Evolutionary conservation across 2,329 filamentous ascomycete genomes (phyloP), one percentile per base, ranked within the genome.

Genomic region (Seiridium unicorne): DNA sequence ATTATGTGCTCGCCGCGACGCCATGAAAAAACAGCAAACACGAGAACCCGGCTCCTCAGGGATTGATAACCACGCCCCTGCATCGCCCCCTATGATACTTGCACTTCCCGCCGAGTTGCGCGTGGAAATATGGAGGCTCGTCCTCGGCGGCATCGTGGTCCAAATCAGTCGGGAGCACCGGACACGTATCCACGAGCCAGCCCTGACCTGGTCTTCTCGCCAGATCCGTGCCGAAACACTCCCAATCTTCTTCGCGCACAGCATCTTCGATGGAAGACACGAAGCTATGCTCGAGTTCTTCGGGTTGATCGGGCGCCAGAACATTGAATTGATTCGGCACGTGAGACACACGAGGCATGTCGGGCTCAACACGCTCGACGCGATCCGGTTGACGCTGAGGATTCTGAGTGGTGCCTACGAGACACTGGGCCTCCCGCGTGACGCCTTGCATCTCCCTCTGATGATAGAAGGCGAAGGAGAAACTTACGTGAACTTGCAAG

Each of bases 41-140:
- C 51, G 26, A 53, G 32, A 53, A 18, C 35, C 34, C 35, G 51
- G 5, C 51, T 54, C 51, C 35, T n/a, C 36, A 31, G 18, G 5
- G 4, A 40, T n/a, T 26, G 18, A 26, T 11, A 31, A 35, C 35
- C 35, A 54, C 36, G 4, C 18, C 51, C 36, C 9, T 40, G 3
- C 51, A 40, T 26, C 34, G 51, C 35, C 51, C 8, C 9, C 18
- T 8, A n/a, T n/a, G 51, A 31, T 54, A 8, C 51, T 54, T 34
- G 13, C 8, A 54, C 35, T 54, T 31, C 51, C 51, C 18, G 51
- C 51, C 51, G 51, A 54, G 51, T 54, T 54, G 51, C 51, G 51
- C 51, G 32, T 38, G 34, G 51, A 54, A 18, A 40, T 54, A 54
- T 54, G 51, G 51, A 40, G 36, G 1, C 36, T 40, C 13, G 11